Base-by-base conservation (phyloP, 768 basidiomycete species). In the Leucocoprinus birnbaumii region DNA sequence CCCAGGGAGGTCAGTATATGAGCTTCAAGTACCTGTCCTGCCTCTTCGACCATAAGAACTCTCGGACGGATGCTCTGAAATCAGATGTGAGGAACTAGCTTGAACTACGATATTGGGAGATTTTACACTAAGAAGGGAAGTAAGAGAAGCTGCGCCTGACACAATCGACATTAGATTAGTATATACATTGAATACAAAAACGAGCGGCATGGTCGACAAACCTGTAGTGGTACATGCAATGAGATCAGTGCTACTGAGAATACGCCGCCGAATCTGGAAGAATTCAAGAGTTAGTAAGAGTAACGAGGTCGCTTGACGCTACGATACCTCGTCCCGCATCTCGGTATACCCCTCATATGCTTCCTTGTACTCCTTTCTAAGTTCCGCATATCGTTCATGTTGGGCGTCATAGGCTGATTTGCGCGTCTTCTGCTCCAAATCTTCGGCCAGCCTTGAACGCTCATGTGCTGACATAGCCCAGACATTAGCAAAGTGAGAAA, bases 191-290 rank as follows among this genome's bases (percentile, higher is more conserved):
- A n/a, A n/a, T n/a, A n/a, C n/a, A n/a, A n/a, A n/a, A n/a, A n/a
- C n/a, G n/a, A n/a, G n/a, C 45, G 13, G 24, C 13, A 8, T n/a
- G 45, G 25, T n/a, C 24, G n/a, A 53, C 51, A 13, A 63, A 85
- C 87, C 87, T 19, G 84, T 89, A 0, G 89, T 91, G 0, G 89
- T 92, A 57, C 87, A 89, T 5, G 86, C 90, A 45, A 91, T 80
- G 18, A 92, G 74, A 61, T 88, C 80, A 0, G 80, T 74, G 6
- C 73, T 65, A 26, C 66, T 63, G 4, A 92, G 71, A 5, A 91
- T 66, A 4, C 74, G 72, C 0, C 83, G 78, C 9, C 84, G 77
- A 47, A 73, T 68, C 89, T 91, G 58, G 21, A 19, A 25, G 21
- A 50, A 50, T 11, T 34, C 3, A 1, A 38, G 45, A 51, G 41